Percentiles rank a stretch among this genome's conserved stretches.
phyloP scores from a whole-genome alignment of 2,329 filamentous ascomycete genomes.

The Aspergillus ochraceoroseus region DNA sequence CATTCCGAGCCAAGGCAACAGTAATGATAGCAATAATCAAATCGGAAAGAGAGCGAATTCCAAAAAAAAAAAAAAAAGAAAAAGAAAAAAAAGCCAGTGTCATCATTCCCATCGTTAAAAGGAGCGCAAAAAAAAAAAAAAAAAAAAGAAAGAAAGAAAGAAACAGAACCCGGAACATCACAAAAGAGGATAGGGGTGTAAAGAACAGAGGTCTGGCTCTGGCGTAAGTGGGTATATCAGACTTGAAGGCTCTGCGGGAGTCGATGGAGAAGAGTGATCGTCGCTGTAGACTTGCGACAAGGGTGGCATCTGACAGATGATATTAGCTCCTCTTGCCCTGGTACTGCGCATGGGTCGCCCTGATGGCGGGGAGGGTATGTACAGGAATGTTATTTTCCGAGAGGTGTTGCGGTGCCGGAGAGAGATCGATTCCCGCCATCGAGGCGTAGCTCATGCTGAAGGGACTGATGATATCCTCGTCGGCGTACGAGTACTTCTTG shows the following conservation, averaged over 20 bases:
- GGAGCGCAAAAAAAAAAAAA: slow-evolving; percentile 1
- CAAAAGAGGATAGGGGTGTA: slow-evolving; percentile 31
- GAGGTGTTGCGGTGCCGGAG: slow-evolving; percentile 33
- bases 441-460: slow-evolving; percentile 59
- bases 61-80: slow-evolving; percentile 8
- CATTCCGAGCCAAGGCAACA: background rate
- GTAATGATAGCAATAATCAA: too few relatives aligned
- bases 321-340: slow-evolving; percentile 19
- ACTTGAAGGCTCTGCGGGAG: slow-evolving; percentile 39
- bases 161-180: slow-evolving; percentile 14
- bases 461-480: slow-evolving; percentile 54
- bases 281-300: slow-evolving; percentile 37
- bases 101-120: slow-evolving; percentile 6
- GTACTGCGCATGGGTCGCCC: slow-evolving; percentile 16
- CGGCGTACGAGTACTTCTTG: slow-evolving; percentile 52
- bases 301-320: slow-evolving; percentile 33
- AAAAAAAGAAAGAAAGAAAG: slow-evolving; percentile 11
- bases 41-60: slow-evolving; percentile 1
- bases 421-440: slow-evolving; percentile 54
- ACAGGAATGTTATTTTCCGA: slow-evolving; percentile 41
- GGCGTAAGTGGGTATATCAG: slow-evolving; percentile 42
- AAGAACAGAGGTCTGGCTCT: slow-evolving; percentile 40
- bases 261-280: slow-evolving; percentile 39
- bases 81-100: slow-evolving; percentile 5
- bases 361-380: slow-evolving; percentile 36